Evolutionary conservation across 352 stramenopile genomes (phyloP), one percentile per base, ranked within the genome.

Genomic region (Pythium diclinum): DNA sequence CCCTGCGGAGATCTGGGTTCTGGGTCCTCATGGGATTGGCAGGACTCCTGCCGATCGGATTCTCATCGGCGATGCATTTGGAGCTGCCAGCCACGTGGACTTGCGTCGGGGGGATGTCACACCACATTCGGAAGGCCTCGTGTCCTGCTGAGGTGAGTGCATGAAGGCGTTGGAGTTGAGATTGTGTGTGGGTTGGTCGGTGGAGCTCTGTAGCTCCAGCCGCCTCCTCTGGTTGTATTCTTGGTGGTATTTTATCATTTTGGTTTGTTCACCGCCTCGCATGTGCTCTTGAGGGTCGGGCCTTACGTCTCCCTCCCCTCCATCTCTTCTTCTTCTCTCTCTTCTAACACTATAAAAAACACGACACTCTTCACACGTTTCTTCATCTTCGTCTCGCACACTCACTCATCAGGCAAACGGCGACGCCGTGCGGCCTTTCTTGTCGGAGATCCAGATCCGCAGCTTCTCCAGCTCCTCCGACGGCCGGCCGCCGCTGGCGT

Each of bases 371-470:
- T 9, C 13, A 42, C 36, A 42, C 36, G 10, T 28, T 42, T 42
- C 10, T 17, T 17, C 36, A n/a, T 16, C 13, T 17, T 14, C 13
- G 19, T 3, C 44, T 51, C 19, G 44, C 44, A 28, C 44, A 28
- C 44, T 25, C 44, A 51, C 44, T 21, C n/a, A 11, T 59, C 56
- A 87, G 23, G 72, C 71, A 70, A 94, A 94, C 2, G 85, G 85
- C n/a, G 81, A 89, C 30, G 78, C 79, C 21, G 81, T 94, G 51
- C 83, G 81, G 13, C 71, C 81, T 71, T 94, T 94, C 70, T 90
- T 90, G 71, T 94, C 85, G 21, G 85, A 94, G 56, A 94, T 91
- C 85, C 85, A 94, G 57, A 94, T 94, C 55, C 85, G 85, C 33
- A 94, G 72, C 74, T 88, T 92, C 71, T 94, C 85, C 53, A 88